phyloP scores from a whole-genome alignment of 2,329 filamentous ascomycete species.

The Lecanicillium sp. region DNA sequence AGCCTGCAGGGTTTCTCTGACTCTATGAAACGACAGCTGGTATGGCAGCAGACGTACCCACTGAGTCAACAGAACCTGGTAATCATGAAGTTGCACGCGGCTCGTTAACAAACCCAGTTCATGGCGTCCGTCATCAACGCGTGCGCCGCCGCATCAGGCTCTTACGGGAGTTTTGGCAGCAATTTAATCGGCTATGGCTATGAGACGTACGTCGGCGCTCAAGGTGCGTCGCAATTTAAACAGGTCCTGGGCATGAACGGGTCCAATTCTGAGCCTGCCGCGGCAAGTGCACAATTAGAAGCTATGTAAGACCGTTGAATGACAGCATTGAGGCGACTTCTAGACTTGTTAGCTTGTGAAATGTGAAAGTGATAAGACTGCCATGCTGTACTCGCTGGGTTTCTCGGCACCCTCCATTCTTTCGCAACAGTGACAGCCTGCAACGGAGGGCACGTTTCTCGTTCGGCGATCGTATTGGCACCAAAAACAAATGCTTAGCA shows the following conservation, averaged over 20 bases:
- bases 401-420: no score
- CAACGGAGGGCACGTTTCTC: no score
- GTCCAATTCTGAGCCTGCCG: neutral
- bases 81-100: conserved; percentile 3
- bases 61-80: conserved; percentile 6
- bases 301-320: conserved; percentile 8
- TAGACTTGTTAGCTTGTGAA: no score
- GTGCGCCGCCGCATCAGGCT: neutral
- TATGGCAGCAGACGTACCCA: conserved; percentile 8
- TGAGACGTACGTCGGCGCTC: conserved; percentile 1
- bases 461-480: no score
- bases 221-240: conserved; percentile 2
- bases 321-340: no score
- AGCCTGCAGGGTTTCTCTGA: neutral
- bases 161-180: conserved; percentile 2
- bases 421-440: no score
- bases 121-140: conserved; percentile 8
- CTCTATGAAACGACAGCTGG: neutral
- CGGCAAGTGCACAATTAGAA: conserved; percentile 1
- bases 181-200: conserved; percentile 1
- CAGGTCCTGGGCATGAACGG: neutral
- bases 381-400: no score
- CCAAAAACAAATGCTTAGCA: no score
- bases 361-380: no score
- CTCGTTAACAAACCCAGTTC: neutral